Evolutionary conservation across 345 rosid species (phyloP).

Genomic region (Citrus cavaleriei): DNA sequence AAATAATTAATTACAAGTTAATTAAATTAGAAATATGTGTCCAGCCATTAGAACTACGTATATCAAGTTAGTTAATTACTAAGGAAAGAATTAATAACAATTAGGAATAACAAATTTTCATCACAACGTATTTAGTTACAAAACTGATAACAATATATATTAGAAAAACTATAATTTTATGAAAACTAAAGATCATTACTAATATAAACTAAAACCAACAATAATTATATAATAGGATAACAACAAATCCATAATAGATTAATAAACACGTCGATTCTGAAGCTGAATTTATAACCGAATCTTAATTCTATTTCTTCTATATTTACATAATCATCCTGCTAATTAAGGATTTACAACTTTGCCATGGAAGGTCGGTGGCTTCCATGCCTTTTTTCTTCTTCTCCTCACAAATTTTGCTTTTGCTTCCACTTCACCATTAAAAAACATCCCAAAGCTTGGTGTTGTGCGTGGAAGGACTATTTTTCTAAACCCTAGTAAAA

Average conservation of each 20-base stretch:
- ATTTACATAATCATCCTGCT: too few species aligned
- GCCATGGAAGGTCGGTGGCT: too few species aligned
- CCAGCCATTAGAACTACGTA: too few species aligned
- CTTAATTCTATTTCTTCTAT: too few species aligned
- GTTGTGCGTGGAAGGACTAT: not conserved
- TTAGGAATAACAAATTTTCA: too few species aligned
- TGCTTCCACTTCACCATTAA: not conserved
- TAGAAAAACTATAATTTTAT: constrained; percentile 14
- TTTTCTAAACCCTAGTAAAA: not conserved
- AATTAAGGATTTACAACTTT: not conserved
- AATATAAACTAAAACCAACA: too few species aligned
- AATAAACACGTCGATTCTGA: not conserved
- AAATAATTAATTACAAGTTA: too few species aligned
- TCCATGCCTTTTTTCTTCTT: not conserved
- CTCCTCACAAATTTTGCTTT: not conserved
- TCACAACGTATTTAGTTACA: rapidly evolving
- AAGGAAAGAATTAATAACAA: too few species aligned
- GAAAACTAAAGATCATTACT: too few species aligned
- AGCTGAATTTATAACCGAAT: not conserved
- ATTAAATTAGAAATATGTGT: too few species aligned
- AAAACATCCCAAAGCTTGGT: not conserved
- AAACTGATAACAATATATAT: constrained; percentile 15
- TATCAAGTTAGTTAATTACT: too few species aligned
- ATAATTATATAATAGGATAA: not conserved
- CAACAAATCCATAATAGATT: not conserved